Conservation (phyloP, 495 filamentous ascomycete genomes). For the Endocarpon pusillum region DNA sequence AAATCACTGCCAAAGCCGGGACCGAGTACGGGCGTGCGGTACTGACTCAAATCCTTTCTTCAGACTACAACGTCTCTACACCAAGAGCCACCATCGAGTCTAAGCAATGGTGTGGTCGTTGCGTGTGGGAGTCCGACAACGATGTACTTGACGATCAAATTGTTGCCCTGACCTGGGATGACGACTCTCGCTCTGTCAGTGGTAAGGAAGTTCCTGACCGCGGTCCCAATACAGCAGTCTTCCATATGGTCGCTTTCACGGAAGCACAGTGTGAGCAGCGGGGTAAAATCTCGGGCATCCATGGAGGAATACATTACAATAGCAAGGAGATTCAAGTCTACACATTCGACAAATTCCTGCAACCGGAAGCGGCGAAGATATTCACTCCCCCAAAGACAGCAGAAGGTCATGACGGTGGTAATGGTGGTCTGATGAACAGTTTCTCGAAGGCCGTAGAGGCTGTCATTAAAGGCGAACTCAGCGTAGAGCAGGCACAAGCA, state of each 20-base stretch:
- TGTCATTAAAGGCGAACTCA: slow-evolving; percentile 44
- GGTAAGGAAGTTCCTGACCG: slow-evolving; percentile 21
- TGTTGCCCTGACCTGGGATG: slow-evolving; percentile 60
- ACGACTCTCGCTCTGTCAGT: no score
- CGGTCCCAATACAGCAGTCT: slow-evolving; percentile 53
- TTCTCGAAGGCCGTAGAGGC: slow-evolving; percentile 56
- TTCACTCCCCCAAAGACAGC: no score
- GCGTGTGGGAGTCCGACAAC: slow-evolving; percentile 66
- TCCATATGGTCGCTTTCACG: slow-evolving; percentile 70
- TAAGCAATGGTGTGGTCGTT: slow-evolving; percentile 60
- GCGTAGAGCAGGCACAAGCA: slow-evolving; percentile 44
- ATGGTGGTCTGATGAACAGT: slow-evolving; percentile 48
- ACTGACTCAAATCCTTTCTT: slow-evolving; percentile 21
- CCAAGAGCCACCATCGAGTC: slow-evolving; percentile 29
- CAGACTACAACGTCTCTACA: slow-evolving; percentile 42
- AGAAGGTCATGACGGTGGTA: slow-evolving; percentile 48
- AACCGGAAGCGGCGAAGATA: no score
- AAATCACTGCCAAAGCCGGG: slow-evolving; percentile 19
- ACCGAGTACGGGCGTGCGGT: slow-evolving; percentile 5
- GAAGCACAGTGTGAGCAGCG: slow-evolving; percentile 54
- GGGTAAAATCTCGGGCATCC: slow-evolving; percentile 53
- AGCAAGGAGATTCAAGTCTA: slow-evolving; percentile 10
- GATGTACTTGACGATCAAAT: slow-evolving; percentile 64
- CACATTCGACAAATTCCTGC: slow-evolving; percentile 11
- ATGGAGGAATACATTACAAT: slow-evolving; percentile 55